These are phyloP conservation scores for Cercospora canescens DNA, from an alignment of 2,329 filamentous ascomycete species.

Conservation along the genomic window DNA sequence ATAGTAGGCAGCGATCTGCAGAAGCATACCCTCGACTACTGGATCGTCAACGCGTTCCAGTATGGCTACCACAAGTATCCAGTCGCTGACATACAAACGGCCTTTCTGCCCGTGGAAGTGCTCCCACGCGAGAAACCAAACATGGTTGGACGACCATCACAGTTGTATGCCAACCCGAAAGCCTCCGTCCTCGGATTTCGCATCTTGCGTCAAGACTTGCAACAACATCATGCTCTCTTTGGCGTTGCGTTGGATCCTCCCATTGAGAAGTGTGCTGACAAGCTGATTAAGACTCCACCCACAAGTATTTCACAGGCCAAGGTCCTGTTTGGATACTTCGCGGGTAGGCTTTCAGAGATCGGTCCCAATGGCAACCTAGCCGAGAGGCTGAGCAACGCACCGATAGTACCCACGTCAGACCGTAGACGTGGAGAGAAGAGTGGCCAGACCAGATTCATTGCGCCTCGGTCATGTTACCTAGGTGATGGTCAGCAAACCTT, in stretches of 20 bases:
- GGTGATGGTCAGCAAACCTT: conserved; percentile 68
- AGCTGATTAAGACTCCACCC: conserved; percentile 72
- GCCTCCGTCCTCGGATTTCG: conserved; percentile 78
- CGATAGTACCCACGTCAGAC: conserved; percentile 68
- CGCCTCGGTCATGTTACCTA: conserved; percentile 76
- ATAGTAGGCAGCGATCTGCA: conserved; percentile 61
- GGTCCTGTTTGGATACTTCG: conserved; percentile 79
- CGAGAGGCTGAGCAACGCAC: conserved; percentile 61
- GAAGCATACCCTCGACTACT: conserved; percentile 74
- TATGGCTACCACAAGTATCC: conserved; percentile 73
- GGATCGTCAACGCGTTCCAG: conserved; percentile 73
- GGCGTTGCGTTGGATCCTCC: conserved; percentile 81
- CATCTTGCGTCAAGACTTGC: conserved; percentile 74
- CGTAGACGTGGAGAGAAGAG: conserved; percentile 23
- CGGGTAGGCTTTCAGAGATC: conserved; percentile 73
- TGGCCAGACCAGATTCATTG: conserved; percentile 54
- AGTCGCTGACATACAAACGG: conserved; percentile 48
- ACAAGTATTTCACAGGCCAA: conserved; percentile 65
- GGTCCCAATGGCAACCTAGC: conserved; percentile 56
- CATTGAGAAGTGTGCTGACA: conserved; percentile 73
- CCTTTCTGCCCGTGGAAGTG: conserved; percentile 72
- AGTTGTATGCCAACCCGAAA: conserved; percentile 79
- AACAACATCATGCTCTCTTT: conserved; percentile 78
- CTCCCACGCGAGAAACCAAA: conserved; percentile 53
- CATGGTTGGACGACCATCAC: conserved; percentile 67